These are phyloP conservation scores for Coffea humblotiana DNA, from an alignment of 305 asterid species.

Conservation along the genomic window DNA sequence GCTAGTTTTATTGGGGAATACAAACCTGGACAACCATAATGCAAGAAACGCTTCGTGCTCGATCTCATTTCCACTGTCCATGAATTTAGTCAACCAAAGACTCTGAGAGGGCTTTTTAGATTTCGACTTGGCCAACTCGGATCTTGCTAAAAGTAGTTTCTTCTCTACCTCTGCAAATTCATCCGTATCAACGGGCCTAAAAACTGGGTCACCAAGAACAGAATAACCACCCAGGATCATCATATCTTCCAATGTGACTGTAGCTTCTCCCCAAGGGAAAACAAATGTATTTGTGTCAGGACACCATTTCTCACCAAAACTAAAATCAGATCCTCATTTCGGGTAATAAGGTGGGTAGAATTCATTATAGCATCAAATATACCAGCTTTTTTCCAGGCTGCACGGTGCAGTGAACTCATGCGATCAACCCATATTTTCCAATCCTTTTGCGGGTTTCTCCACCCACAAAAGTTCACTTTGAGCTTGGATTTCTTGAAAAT, in stretches of 20 bases:
- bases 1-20: slow-evolving; percentile 22
- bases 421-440: slow-evolving; percentile 27
- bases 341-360: slow-evolving; percentile 2
- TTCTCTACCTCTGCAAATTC: neutral
- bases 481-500: neutral
- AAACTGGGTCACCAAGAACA: slow-evolving; percentile 23
- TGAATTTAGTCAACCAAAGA: slow-evolving; percentile 19
- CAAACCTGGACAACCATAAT: slow-evolving; percentile 28
- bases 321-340: slow-evolving; percentile 12
- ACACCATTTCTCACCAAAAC: slow-evolving; percentile 30
- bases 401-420: slow-evolving; percentile 15
- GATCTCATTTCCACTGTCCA: slow-evolving; percentile 8
- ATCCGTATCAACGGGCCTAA: slow-evolving; percentile 1
- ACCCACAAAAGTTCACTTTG: neutral
- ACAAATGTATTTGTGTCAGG: slow-evolving; percentile 27
- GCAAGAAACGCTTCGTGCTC: slow-evolving; percentile 39
- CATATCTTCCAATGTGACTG: slow-evolving; percentile 37
- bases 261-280: slow-evolving; percentile 36
- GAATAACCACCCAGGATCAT: slow-evolving; percentile 31
- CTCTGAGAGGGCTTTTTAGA: neutral
- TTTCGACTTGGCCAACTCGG: neutral
- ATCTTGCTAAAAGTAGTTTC: slow-evolving; percentile 1
- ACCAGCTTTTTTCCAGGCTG: slow-evolving; percentile 24
- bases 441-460: slow-evolving; percentile 11
- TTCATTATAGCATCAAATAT: slow-evolving; percentile 24